phyloP scores from a whole-genome alignment of 257 asterid genomes.

The Solanum phureja region DNA sequence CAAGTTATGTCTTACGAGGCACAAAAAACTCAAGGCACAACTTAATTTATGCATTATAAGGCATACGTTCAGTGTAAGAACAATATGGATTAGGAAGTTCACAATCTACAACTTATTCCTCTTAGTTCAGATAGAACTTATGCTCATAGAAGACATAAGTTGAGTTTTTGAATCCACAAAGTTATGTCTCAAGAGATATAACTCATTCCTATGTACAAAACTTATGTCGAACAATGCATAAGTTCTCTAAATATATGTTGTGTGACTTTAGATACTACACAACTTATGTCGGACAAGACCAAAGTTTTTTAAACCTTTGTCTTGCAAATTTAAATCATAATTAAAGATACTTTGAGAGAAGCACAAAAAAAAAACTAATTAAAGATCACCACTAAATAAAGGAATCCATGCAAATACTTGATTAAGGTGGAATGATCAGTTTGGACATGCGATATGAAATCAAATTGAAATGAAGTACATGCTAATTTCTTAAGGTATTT shows the following conservation, averaged over 20 bases:
- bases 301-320: background rate
- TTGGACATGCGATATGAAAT: background rate
- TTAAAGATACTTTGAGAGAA: background rate
- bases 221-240: background rate
- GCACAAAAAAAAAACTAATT: too few species aligned
- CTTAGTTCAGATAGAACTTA: background rate
- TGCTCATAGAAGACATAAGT: background rate
- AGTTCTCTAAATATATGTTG: too few species aligned
- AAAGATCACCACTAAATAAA: too few species aligned
- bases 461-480: background rate
- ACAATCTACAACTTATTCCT: background rate
- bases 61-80: background rate
- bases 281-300: background rate
- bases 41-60: background rate
- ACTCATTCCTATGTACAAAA: fast-evolving
- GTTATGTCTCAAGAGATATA: too few species aligned
- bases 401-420: background rate
- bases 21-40: background rate
- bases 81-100: background rate
- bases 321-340: background rate
- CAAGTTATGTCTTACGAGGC: too few species aligned
- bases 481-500: background rate
- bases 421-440: too few species aligned
- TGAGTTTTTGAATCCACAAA: background rate
- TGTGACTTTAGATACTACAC: background rate